Evolutionary conservation across 768 basidiomycete genomes (phyloP), one percentile per base, ranked within the genome.

Genomic region (Terana coerulea): DNA sequence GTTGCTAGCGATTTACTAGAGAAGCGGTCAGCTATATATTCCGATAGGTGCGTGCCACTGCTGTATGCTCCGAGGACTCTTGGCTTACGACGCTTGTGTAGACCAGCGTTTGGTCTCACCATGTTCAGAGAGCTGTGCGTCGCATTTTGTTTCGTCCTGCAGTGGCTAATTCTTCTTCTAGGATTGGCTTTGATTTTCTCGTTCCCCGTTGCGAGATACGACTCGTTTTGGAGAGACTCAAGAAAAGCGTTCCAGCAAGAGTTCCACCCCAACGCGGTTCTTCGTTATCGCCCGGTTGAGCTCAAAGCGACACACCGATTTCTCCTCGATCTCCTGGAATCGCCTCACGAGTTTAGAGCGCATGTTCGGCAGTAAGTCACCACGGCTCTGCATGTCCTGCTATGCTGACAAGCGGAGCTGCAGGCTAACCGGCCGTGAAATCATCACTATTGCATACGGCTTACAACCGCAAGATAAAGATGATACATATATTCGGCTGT

Each of bases 1-100:
- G 66, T 61, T 17, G 69, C 67, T 21, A 58, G 52, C 12, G 70
- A 72, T 29, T 61, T 72, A 14, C 53, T 72, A 48, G 69, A 71
- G 48, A 67, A 67, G 47, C 61, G 64, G 11, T 61, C 65, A 49
- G 42, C 55, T 10, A 68, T 62, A 29, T 72, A 68, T 52, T 69
- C 71, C 11, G 67, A 63, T 52, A 60, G 70, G 22, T 49, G n/a
- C 19, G 25, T n/a, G 19, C 30, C n/a, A 17, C 2, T 21, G 11
- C 14, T 10, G 24, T 46, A 29, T 1, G 11, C 12, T 8, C 29
- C 7, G 15, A 5, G 9, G 28, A 22, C 1, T 14, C 28, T n/a
- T 7, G 14, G 14, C 14, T 26, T n/a, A n/a, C n/a, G n/a, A n/a
- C n/a, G n/a, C n/a, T 3, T n/a, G 3, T 22, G 12, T n/a, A 53